Base-by-base conservation (phyloP, 2,329 filamentous ascomycete genomes). In the Hypomyces rosellus region DNA sequence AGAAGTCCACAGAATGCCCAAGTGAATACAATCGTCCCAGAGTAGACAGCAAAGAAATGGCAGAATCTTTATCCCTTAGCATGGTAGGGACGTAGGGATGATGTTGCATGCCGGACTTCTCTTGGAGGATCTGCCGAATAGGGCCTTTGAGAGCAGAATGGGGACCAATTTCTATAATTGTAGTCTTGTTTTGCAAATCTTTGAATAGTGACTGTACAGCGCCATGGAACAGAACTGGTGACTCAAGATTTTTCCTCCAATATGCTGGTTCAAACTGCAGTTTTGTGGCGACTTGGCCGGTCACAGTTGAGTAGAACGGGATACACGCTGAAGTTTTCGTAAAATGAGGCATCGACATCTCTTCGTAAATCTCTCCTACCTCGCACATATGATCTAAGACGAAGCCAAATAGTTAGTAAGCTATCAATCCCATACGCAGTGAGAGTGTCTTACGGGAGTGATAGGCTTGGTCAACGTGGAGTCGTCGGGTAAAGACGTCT, bases 381-480 rank as follows among this genome's bases (percentile, higher is more conserved):
- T 48, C 40, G 8, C 15, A 12, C 51, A 54, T 54, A n/a, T 54
- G 51, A 20, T 45, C 25, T 30, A 30, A 11, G 2, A 30, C 8
- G 25, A 30, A 30, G n/a, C n/a, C n/a, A 30, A 30, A 11, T 2
- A 30, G 9, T 30, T 30, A 30, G 25, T 30, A 6, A 7, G 25
- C 25, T 11, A 8, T 30, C 6, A 8, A 3, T 7, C 25, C 2
- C 9, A 6, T 30, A 30, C 25, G 4, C 2, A 8, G 25, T 11
- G 25, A 6, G 9, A 2, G 6, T 30, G 25, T 30, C 25, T 30
- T 30, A 30, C 25, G 58, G 0, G 72, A 74, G 58, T 74, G 72
- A 47, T 73, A 75, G 0, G 71, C 71, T 47, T 63, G 68, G 14
- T 69, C 63, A 1, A 71, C 66, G 11, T 66, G 65, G 3, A 74